Conservation (phyloP, 129 eudicot species). For the Chrysanthemum lavandulifolium region DNA sequence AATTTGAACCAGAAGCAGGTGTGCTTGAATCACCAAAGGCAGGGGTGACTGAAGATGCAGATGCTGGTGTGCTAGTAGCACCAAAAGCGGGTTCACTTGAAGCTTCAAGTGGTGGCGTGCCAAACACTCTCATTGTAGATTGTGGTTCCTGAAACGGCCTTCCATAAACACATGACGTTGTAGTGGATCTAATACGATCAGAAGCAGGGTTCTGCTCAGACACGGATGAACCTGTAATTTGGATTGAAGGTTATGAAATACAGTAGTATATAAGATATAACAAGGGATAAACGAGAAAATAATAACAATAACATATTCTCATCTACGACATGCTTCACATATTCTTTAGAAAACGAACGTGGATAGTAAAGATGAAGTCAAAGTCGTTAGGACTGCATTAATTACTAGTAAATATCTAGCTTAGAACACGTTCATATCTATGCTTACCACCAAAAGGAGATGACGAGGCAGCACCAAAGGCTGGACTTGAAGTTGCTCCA, state of each 20-base stretch:
- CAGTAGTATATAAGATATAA: neutral
- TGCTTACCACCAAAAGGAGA: conserved; percentile 67
- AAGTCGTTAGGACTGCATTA: neutral
- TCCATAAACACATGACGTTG: conserved; percentile 73
- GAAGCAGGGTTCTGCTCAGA: conserved; percentile 79
- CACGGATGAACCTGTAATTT: conserved; percentile 7
- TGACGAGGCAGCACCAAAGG: conserved; percentile 59
- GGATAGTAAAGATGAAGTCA: conserved; percentile 8
- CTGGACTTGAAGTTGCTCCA: conserved; percentile 68
- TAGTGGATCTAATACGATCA: conserved; percentile 63
- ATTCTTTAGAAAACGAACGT: conserved; percentile 4
- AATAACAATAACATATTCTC: neutral
- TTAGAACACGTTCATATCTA: neutral
- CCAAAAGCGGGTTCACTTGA: neutral
- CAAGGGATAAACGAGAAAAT: conserved; percentile 5
- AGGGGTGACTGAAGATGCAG: neutral
- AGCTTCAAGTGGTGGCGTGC: neutral
- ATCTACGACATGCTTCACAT: neutral
- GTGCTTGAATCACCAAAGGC: neutral
- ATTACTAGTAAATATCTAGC: neutral
- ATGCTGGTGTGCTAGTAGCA: neutral
- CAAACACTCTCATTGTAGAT: neutral
- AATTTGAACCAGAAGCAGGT: neutral
- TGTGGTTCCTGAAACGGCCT: conserved; percentile 44
- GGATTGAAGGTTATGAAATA: neutral